Evolutionary conservation across 164 flowering plant species (phyloP).

Genomic region (Kingdonia uniflora): DNA sequence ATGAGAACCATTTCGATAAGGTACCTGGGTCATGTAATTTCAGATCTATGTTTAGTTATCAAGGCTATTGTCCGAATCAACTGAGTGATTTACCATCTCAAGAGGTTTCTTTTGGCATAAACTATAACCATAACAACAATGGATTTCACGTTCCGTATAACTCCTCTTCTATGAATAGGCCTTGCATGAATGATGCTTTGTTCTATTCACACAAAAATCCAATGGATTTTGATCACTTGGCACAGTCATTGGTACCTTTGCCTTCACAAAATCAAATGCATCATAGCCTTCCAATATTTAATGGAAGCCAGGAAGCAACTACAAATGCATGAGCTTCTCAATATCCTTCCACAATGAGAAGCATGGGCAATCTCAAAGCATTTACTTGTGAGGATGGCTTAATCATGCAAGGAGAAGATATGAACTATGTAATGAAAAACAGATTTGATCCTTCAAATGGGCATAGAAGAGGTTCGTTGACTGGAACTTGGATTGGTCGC

Average conservation of each 20-base stretch:
- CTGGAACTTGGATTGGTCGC: neutral
- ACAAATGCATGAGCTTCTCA: conserved; percentile 13
- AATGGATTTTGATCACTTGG: conserved; percentile 10
- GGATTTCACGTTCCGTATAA: conserved; percentile 7
- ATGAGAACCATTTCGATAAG: conserved; percentile 9
- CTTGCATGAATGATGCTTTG: conserved; percentile 16
- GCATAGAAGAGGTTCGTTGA: conserved; percentile 5
- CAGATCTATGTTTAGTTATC: neutral
- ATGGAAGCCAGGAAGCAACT: conserved; percentile 10
- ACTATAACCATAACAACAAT: neutral
- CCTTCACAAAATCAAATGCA: conserved; percentile 10
- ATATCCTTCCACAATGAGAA: conserved; percentile 5
- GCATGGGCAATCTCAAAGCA: conserved; percentile 13
- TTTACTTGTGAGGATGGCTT: conserved; percentile 37
- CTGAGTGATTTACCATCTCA: conserved; percentile 2
- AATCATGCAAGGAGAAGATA: conserved; percentile 30
- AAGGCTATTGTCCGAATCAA: conserved; percentile 4
- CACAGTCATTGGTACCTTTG: conserved; percentile 3
- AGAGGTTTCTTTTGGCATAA: conserved; percentile 5
- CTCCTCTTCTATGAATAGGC: conserved; percentile 12
- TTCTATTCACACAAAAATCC: conserved; percentile 9
- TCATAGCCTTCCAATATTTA: conserved; percentile 13
- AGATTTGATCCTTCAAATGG: conserved; percentile 9
- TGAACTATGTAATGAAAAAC: conserved; percentile 18
- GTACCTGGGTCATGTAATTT: conserved; percentile 8